phyloP scores from a whole-genome alignment of 805 yeast species.

The Brettanomyces naardenensis region DNA sequence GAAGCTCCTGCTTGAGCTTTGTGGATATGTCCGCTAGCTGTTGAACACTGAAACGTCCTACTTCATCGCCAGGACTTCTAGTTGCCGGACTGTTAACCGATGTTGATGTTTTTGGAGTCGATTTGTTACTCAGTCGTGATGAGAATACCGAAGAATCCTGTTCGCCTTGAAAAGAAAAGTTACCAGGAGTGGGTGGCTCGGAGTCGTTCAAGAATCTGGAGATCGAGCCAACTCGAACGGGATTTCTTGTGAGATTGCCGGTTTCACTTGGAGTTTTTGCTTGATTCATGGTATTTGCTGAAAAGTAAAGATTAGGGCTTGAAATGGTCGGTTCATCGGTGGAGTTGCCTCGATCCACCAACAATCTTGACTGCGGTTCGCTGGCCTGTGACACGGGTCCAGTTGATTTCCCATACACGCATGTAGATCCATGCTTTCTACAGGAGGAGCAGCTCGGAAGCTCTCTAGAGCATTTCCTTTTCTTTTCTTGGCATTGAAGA shows the following conservation, averaged over 20 bases:
- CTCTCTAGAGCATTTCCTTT: conserved; percentile 54
- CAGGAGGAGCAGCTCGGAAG: conserved; percentile 53
- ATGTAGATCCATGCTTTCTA: conserved; percentile 34
- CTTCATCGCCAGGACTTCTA: background rate
- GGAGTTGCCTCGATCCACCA: background rate
- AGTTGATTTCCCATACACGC: conserved; percentile 33
- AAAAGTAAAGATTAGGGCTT: background rate
- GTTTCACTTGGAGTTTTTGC: too few relatives aligned
- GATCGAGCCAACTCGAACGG: too few relatives aligned
- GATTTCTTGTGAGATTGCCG: too few relatives aligned
- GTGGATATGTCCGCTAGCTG: conserved; percentile 3
- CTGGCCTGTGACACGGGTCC: background rate
- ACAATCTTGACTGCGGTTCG: background rate
- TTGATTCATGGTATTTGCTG: too few relatives aligned
- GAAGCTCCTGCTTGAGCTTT: conserved; percentile 7
- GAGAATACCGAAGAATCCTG: too few relatives aligned
- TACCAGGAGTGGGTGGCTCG: too few relatives aligned
- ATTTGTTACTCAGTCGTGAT: too few relatives aligned
- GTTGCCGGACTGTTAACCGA: too few relatives aligned
- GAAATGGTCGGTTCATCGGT: conserved; percentile 15
- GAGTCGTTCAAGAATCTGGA: background rate
- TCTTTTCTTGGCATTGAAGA: conserved; percentile 51
- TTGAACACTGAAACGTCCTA: background rate
- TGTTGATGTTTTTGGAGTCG: too few relatives aligned
- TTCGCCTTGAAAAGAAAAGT: too few relatives aligned